Evolutionary conservation across 495 filamentous ascomycete species (phyloP).

Genomic region (Clavariopsis aquatica): DNA sequence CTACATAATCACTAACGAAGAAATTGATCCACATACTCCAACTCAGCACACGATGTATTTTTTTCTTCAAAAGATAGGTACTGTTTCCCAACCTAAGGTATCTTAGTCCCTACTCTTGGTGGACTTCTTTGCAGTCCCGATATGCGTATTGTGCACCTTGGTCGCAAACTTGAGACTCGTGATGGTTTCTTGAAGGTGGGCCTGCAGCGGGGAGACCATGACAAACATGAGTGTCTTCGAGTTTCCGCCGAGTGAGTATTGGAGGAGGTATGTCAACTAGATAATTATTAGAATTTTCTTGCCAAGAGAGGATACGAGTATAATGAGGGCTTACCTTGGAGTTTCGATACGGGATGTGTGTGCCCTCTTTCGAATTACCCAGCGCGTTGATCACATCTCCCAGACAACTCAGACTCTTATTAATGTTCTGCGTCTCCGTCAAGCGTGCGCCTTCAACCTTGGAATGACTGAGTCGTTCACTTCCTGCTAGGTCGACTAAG

Average conservation of each 20-base stretch:
- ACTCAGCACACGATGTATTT: not conserved
- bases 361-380: slow-evolving; percentile 80
- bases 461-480: slow-evolving; percentile 84
- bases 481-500: slow-evolving; percentile 92
- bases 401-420: slow-evolving; percentile 85
- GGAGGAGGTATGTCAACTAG: slow-evolving; percentile 88
- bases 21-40: not conserved
- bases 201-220: slow-evolving; percentile 91
- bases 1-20: not conserved
- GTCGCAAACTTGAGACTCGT: slow-evolving; percentile 96
- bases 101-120: slow-evolving; percentile 51
- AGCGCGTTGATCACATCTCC: slow-evolving; percentile 93
- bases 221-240: slow-evolving; percentile 99
- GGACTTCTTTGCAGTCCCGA: slow-evolving; percentile 79
- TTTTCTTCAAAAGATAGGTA: not conserved
- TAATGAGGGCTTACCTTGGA: slow-evolving; percentile 66
- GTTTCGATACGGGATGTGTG: slow-evolving; percentile 91
- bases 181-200: slow-evolving; percentile 88
- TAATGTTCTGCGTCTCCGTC: slow-evolving; percentile 96
- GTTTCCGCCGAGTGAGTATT: slow-evolving; percentile 93
- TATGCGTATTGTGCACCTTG: slow-evolving; percentile 89
- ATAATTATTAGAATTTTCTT: not conserved
- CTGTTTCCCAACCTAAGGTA: not conserved
- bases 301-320: not conserved
- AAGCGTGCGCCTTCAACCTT: slow-evolving; percentile 80